Evolutionary conservation across 345 rosid genomes (phyloP).

Genomic region (Combretum micranthum): DNA sequence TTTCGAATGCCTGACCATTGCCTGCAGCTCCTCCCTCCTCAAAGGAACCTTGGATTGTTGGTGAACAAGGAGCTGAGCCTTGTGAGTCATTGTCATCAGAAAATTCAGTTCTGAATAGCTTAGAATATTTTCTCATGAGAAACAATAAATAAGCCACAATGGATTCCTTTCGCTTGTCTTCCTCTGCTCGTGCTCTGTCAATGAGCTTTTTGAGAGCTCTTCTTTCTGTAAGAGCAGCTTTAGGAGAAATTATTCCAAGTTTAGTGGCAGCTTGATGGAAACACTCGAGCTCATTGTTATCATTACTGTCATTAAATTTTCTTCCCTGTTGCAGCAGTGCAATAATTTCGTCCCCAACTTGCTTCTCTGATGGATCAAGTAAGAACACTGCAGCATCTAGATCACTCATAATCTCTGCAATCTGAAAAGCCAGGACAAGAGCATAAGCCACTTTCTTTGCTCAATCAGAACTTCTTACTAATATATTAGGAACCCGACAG

Average conservation of each 20-base stretch:
- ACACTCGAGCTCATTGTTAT: slow-evolving; percentile 68
- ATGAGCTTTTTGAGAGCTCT: slow-evolving; percentile 87
- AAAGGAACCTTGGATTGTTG: slow-evolving; percentile 45
- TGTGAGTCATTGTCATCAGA: slow-evolving; percentile 88
- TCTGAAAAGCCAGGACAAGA: slow-evolving; percentile 30
- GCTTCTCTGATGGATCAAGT: slow-evolving; percentile 74
- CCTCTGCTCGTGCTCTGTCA: slow-evolving; percentile 88
- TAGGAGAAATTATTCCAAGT: slow-evolving; percentile 77
- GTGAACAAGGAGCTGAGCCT: slow-evolving; percentile 85
- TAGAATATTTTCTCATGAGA: slow-evolving; percentile 93
- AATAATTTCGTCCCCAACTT: slow-evolving; percentile 88
- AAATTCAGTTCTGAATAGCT: slow-evolving; percentile 77
- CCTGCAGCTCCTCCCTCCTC: slow-evolving; percentile 39
- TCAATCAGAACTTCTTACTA: too few species aligned
- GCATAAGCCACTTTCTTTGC: not conserved
- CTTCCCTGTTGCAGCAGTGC: slow-evolving; percentile 86
- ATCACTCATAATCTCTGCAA: slow-evolving; percentile 72
- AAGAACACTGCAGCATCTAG: slow-evolving; percentile 56
- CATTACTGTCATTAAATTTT: slow-evolving; percentile 53
- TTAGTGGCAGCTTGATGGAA: slow-evolving; percentile 79
- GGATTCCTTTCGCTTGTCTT: slow-evolving; percentile 96
- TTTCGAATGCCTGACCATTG: slow-evolving; percentile 53
- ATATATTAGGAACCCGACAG: not conserved
- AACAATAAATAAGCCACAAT: slow-evolving; percentile 89
- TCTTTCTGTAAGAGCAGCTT: slow-evolving; percentile 89